Conservation (phyloP, 305 asterid species). For the Lippia alba region DNA sequence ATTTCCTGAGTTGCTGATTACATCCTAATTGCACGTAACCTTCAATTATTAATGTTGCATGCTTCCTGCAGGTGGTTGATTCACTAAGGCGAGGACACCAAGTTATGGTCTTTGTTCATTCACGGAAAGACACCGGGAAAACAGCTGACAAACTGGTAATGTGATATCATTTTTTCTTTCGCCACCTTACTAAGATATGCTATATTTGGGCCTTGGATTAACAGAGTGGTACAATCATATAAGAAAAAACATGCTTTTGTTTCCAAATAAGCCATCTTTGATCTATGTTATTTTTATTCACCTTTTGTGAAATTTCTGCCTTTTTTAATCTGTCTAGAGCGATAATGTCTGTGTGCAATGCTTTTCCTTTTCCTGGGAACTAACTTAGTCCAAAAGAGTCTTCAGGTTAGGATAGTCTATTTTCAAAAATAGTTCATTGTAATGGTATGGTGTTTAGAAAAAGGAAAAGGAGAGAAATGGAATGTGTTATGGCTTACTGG, state of each 20-base stretch:
- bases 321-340: neutral
- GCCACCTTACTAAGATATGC: slow-evolving; percentile 5
- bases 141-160: slow-evolving; percentile 94
- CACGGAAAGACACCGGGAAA: slow-evolving; percentile 96
- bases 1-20: slow-evolving; percentile 34
- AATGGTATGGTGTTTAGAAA: too few species aligned
- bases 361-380: neutral
- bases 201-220: slow-evolving; percentile 22
- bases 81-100: slow-evolving; percentile 90
- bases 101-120: slow-evolving; percentile 98
- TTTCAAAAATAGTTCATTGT: too few species aligned
- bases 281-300: neutral
- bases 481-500: too few species aligned
- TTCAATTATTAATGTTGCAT: slow-evolving; percentile 23
- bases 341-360: neutral
- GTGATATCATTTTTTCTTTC: slow-evolving; percentile 8
- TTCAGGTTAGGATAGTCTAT: neutral
- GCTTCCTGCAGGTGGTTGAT: slow-evolving; percentile 72
- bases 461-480: too few species aligned
- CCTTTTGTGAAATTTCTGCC: slow-evolving; percentile 5
- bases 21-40: slow-evolving; percentile 20
- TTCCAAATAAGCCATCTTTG: neutral
- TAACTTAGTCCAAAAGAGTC: neutral
- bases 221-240: slow-evolving; percentile 1
- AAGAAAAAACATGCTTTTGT: too few species aligned